Percentiles rank a stretch among this genome's conserved stretches.
Conservation (phyloP, 345 rosid species). For the Melaleuca quinquenervia region DNA sequence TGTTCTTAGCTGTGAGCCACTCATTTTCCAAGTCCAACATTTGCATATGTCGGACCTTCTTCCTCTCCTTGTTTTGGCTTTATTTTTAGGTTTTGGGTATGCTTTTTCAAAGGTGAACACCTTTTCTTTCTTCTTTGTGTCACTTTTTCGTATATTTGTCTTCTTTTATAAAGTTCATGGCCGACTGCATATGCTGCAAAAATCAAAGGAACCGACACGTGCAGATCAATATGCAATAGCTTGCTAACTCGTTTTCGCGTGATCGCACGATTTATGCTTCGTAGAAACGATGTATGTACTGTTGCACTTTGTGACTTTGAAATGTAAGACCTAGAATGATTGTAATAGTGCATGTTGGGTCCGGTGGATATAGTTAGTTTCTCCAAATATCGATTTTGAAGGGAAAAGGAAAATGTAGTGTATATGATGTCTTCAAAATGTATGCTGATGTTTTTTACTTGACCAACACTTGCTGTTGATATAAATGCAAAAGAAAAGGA, state of each 20-base stretch:
- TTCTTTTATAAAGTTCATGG: background rate
- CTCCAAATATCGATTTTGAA: background rate
- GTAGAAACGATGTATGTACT: background rate
- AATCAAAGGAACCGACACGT: background rate
- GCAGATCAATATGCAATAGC: background rate
- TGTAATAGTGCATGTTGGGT: background rate
- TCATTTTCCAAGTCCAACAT: background rate
- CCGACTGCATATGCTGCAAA: background rate
- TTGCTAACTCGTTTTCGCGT: background rate
- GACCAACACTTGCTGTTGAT: background rate
- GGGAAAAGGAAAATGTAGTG: background rate
- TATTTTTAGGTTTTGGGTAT: background rate
- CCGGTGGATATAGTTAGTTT: background rate
- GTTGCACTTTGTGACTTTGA: background rate
- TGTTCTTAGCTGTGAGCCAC: background rate
- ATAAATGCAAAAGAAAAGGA: background rate
- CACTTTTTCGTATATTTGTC: background rate
- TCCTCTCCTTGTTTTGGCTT: background rate
- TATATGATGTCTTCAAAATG: background rate
- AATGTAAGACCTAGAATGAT: background rate
- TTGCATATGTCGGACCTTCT: background rate
- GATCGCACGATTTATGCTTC: background rate
- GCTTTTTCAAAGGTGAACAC: background rate
- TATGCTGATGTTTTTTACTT: background rate
- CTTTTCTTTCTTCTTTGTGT: background rate